Evolutionary conservation across 2,329 filamentous ascomycete species (phyloP).

Genomic region (Akanthomyces lecanii): DNA sequence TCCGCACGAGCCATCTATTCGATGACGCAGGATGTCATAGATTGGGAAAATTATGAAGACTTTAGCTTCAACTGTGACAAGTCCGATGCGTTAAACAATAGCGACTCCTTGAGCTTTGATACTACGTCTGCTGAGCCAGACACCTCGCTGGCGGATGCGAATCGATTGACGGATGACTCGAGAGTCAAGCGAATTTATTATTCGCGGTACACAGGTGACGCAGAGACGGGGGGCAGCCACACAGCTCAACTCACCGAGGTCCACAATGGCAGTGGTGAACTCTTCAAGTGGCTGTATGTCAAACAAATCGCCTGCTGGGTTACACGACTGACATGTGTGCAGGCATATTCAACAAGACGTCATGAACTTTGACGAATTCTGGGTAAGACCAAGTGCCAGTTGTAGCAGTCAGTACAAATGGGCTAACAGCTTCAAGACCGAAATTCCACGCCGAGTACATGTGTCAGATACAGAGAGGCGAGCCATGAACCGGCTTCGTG

Average conservation of each 20-base stretch:
- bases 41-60: conserved; percentile 13
- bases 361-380: conserved; percentile 41
- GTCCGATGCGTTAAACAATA: conserved; percentile 24
- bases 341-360: conserved; percentile 37
- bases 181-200: conserved; percentile 28
- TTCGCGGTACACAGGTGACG: conserved; percentile 37
- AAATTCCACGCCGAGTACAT: conserved; percentile 31
- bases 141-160: conserved; percentile 19
- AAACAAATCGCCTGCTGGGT: fast-evolving
- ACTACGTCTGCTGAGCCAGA: conserved; percentile 25
- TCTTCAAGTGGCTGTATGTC: conserved; percentile 41
- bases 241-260: conserved; percentile 33
- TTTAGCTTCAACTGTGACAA: conserved; percentile 15
- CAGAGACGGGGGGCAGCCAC: conserved; percentile 34
- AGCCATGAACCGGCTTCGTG: conserved; percentile 33
- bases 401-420: too few species aligned
- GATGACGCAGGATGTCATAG: neutral
- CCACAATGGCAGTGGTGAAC: conserved; percentile 30
- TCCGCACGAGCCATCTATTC: neutral
- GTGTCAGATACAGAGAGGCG: conserved; percentile 33
- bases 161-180: conserved; percentile 9
- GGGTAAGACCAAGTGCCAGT: conserved; percentile 24
- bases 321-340: conserved; percentile 18
- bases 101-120: conserved; percentile 29
- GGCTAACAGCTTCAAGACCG: conserved; percentile 24